A percentile compares a stretch with the other conserved stretches of the same genome.
These are phyloP conservation scores for Cucumis melo DNA, from an alignment of 306 rosid species.

Conservation along the genomic window DNA sequence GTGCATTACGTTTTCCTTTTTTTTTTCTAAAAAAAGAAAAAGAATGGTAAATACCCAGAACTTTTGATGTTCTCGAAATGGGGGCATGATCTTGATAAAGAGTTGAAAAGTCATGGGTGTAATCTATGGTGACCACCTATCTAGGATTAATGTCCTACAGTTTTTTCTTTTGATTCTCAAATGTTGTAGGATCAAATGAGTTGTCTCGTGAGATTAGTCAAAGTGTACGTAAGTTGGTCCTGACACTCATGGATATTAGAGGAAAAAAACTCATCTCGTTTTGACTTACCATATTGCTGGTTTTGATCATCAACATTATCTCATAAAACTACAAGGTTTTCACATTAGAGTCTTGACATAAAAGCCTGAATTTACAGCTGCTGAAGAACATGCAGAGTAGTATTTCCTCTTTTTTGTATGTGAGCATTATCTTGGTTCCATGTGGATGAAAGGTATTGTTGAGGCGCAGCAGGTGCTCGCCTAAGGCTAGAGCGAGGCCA, in stretches of 20 bases:
- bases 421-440: not conserved
- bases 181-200: too few relatives aligned
- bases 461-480: too few relatives aligned
- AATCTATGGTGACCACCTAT: too few relatives aligned
- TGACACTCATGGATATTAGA: too few relatives aligned
- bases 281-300: not conserved
- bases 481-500: too few relatives aligned
- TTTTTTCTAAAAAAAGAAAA: not conserved
- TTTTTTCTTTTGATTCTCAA: too few relatives aligned
- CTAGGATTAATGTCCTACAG: too few relatives aligned
- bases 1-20: not conserved
- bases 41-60: not conserved
- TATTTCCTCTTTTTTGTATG: not conserved
- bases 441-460: not conserved
- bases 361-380: not conserved
- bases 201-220: too few relatives aligned
- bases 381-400: not conserved
- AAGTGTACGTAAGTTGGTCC: too few relatives aligned
- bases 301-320: not conserved
- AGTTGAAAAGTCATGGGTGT: too few relatives aligned
- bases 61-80: not conserved
- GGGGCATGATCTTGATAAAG: not conserved
- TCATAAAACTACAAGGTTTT: not conserved
- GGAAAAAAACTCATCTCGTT: not conserved
- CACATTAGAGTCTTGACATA: not conserved